Conservation (phyloP, 306 rosid genomes). For the Sophora flavescens region DNA sequence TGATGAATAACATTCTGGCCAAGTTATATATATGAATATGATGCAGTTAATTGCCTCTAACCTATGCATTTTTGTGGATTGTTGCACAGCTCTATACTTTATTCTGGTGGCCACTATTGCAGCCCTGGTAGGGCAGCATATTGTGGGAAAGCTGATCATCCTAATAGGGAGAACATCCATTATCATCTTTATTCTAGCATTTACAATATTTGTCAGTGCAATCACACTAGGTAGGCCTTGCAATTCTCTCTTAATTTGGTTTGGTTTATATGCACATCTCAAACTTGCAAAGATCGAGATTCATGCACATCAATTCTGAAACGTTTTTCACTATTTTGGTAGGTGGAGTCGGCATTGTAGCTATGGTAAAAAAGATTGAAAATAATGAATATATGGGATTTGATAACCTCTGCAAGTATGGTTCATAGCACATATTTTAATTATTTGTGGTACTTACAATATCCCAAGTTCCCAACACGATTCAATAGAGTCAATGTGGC, state of each 20-base stretch:
- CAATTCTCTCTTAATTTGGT: neutral
- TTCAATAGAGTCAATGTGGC: neutral
- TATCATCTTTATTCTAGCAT: constrained; percentile 71
- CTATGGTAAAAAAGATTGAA: constrained; percentile 53
- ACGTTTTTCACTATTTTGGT: neutral
- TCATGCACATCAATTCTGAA: constrained; percentile 1
- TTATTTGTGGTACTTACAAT: neutral
- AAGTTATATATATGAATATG: neutral
- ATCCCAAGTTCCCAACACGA: neutral
- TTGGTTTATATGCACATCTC: neutral
- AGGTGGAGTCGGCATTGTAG: constrained; percentile 79
- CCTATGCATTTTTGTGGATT: constrained; percentile 26
- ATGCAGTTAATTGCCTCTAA: neutral
- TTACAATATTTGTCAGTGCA: constrained; percentile 64
- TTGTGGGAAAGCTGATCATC: constrained; percentile 57
- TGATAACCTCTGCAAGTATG: constrained; percentile 68
- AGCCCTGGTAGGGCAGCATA: constrained; percentile 65
- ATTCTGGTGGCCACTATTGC: constrained; percentile 61
- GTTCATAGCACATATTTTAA: constrained; percentile 20
- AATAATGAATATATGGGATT: constrained; percentile 74
- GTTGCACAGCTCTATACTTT: constrained; percentile 65
- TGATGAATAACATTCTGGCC: neutral
- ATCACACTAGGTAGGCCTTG: constrained; percentile 60
- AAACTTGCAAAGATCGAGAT: neutral
- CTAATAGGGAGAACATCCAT: constrained; percentile 70